Percentiles rank a stretch among this genome's conserved stretches.
phyloP scores from a whole-genome alignment of 1,284 basidiomycete genomes.

The Melampsora larici-populina region DNA sequence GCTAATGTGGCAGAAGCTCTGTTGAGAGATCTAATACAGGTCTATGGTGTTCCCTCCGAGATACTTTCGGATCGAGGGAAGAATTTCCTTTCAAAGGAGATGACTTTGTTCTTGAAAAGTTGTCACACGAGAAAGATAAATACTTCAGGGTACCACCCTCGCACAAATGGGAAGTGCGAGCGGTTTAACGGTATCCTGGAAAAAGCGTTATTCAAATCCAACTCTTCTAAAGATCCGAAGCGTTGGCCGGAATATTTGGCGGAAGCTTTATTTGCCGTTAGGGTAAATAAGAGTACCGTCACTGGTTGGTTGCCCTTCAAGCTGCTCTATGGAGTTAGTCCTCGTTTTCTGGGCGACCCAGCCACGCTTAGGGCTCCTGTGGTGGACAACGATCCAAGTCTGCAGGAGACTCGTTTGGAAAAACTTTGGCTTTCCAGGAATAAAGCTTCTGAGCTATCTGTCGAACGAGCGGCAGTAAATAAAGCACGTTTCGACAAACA shows the following conservation, averaged over 20 bases:
- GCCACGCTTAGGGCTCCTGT: neutral
- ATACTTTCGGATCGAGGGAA: conserved; percentile 6
- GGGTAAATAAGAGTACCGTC: neutral
- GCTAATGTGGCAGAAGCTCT: conserved; percentile 2
- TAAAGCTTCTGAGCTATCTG: neutral
- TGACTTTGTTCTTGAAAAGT: neutral
- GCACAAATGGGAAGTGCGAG: conserved; percentile 9
- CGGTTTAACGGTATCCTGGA: conserved; percentile 1
- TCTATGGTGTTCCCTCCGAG: too few relatives aligned
- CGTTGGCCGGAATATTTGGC: conserved; percentile 2
- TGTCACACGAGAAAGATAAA: neutral
- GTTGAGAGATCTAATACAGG: neutral
- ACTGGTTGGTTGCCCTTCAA: conserved; percentile 1
- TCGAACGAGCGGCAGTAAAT: neutral
- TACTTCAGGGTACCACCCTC: conserved; percentile 11
- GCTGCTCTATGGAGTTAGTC: conserved; percentile 7
- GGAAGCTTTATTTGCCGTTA: neutral
- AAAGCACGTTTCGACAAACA: neutral
- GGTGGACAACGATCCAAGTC: neutral
- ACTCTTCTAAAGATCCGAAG: neutral
- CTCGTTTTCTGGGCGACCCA: neutral
- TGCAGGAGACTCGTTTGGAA: neutral
- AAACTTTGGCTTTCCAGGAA: neutral
- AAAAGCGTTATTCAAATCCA: neutral
- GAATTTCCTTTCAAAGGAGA: conserved; percentile 4